Evolutionary conservation across 2,329 filamentous ascomycete genomes (phyloP).

Genomic region (Colletotrichum sp.): DNA sequence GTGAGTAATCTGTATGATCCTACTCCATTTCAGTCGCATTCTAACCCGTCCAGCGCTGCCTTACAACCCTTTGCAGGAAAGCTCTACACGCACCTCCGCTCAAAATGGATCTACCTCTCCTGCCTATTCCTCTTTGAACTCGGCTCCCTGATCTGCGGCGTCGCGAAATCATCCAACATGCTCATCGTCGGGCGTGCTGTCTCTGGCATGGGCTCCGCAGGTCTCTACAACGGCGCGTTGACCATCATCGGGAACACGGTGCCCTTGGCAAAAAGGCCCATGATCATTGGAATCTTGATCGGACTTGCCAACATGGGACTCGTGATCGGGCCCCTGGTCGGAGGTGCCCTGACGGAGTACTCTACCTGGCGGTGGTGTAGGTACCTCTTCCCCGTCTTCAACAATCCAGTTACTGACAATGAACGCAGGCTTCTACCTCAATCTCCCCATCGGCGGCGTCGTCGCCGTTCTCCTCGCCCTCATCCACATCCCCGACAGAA

Average conservation of each 20-base stretch:
- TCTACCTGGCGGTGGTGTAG: slow-evolving; percentile 48
- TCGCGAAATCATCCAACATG: slow-evolving; percentile 47
- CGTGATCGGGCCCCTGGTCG: slow-evolving; percentile 52
- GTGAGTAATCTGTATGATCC: slow-evolving; percentile 25
- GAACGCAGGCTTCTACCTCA: slow-evolving; percentile 47
- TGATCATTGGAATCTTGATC: slow-evolving; percentile 6
- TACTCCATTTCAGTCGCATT: background rate
- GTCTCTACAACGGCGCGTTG: slow-evolving; percentile 41
- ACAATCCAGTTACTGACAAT: background rate
- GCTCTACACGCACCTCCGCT: slow-evolving; percentile 48
- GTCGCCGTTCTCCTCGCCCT: slow-evolving; percentile 36
- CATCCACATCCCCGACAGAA: slow-evolving; percentile 40
- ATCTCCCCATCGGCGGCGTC: slow-evolving; percentile 46
- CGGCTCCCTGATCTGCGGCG: slow-evolving; percentile 53
- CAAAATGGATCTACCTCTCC: slow-evolving; percentile 30
- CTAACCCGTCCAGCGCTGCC: slow-evolving; percentile 40
- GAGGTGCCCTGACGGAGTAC: slow-evolving; percentile 42
- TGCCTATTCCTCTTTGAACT: slow-evolving; percentile 36
- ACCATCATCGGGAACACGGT: slow-evolving; percentile 35
- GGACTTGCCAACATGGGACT: slow-evolving; percentile 45
- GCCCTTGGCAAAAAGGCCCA: slow-evolving; percentile 30
- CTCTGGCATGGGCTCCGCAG: slow-evolving; percentile 51
- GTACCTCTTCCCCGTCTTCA: background rate
- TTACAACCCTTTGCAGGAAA: slow-evolving; percentile 58
- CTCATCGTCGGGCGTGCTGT: slow-evolving; percentile 56